Evolutionary conservation across 192 early-diverging fungal genomes (phyloP), one percentile per base, ranked within the genome.

Genomic region (Coemansia sp.): DNA sequence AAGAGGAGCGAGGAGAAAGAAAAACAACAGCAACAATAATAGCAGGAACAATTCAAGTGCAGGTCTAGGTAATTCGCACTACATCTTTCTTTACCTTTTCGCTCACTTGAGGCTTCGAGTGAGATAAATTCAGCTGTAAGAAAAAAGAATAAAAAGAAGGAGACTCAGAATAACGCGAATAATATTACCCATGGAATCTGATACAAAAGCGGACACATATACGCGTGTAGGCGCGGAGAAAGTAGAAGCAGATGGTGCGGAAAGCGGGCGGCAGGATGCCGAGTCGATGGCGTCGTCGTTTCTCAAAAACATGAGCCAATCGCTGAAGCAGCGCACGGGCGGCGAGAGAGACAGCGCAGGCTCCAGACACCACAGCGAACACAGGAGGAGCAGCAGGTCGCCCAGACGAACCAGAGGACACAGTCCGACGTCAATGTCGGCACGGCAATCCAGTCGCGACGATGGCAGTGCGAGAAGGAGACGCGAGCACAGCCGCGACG

Each of bases 401-500:
- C 77, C 57, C 39, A 59, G 57, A 41, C 38, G 57, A 17, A 16
- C 38, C 12, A 59, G 38, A 40, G 10, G 57, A 41, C 57, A 41
- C 8, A 59, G 57, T 13, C 57, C 57, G 1, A 32, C 55, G 0
- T 50, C 49, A 19, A 25, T 22, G 51, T 11, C 51, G 1, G 22
- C 51, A 22, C 20, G 75, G 40, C 65, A 69, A 38, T 67, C 69
- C 55, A 67, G 77, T 61, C 79, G 84, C 49, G 70, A 85, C 32
- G 72, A 75, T 61, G 75, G 84, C 62, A 72, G 86, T 17, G 72
- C 80, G 17, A 69, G 75, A 53, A 78, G 76, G 48, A 77, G 83
- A 55, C 65, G 74, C 49, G 84, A 88, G 44, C 72, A 86, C 25
- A 85, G 86, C 16, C 74, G 85, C 42, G 86, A 87, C 48, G 56